phyloP scores from a whole-genome alignment of 2,329 filamentous ascomycete species.

The Davidsoniella eucalypti region DNA sequence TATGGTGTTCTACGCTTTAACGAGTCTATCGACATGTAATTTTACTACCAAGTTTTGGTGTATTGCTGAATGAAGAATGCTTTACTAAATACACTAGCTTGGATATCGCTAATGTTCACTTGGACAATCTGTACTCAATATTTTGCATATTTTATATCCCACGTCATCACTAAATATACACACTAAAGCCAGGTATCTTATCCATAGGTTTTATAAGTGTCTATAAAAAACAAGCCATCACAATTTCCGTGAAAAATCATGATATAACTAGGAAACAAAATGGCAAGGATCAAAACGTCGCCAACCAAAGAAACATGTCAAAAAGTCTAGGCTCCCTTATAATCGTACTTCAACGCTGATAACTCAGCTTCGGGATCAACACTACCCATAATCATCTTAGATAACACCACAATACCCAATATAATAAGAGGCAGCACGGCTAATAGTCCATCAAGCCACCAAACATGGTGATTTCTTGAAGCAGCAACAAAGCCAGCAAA shows the following conservation, averaged over 20 bases:
- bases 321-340: constrained; percentile 42
- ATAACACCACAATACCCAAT: constrained; percentile 41
- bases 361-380: constrained; percentile 54
- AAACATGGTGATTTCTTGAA: constrained; percentile 18
- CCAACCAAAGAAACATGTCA: too few relatives aligned
- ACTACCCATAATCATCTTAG: constrained; percentile 48
- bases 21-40: constrained; percentile 63
- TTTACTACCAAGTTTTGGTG: neutral
- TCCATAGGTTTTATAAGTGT: neutral
- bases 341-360: constrained; percentile 43
- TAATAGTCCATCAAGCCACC: constrained; percentile 27
- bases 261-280: too few relatives aligned
- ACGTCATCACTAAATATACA: too few relatives aligned
- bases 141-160: too few relatives aligned
- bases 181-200: too few relatives aligned
- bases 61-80: too few relatives aligned
- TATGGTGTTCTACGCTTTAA: constrained; percentile 87
- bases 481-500: constrained; percentile 26
- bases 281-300: too few relatives aligned
- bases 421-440: constrained; percentile 39
- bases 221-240: neutral
- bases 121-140: too few relatives aligned
- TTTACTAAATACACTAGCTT: too few relatives aligned
- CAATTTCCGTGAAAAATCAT: neutral
- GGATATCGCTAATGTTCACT: too few relatives aligned